Percentiles rank a stretch among this genome's conserved stretches.
Evolutionary conservation across 1,284 basidiomycete genomes (phyloP).

Genomic region (Bjerkandera adusta): DNA sequence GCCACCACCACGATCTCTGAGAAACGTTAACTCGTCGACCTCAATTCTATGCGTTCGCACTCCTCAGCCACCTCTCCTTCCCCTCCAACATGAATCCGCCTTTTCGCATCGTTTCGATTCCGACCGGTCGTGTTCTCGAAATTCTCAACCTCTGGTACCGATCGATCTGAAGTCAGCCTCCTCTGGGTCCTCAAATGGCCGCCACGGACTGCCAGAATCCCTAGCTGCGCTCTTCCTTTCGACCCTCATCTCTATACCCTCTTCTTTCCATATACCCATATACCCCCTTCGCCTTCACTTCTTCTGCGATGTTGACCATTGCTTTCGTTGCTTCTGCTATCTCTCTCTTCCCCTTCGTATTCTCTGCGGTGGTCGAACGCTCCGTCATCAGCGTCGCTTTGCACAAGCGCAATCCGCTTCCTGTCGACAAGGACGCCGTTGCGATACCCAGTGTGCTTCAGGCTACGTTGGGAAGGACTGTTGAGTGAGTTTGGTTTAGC

Average conservation of each 20-base stretch:
- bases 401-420: slow-evolving; percentile 6
- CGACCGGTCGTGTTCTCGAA: not conserved
- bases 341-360: slow-evolving; percentile 1
- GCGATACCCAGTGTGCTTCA: not conserved
- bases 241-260: not conserved
- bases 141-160: not conserved
- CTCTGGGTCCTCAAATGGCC: not conserved
- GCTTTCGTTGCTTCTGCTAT: slow-evolving; percentile 9
- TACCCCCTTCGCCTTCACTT: not conserved
- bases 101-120: not conserved
- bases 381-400: slow-evolving; percentile 4
- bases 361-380: not conserved
- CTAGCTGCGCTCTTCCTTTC: not conserved
- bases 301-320: slow-evolving; percentile 18
- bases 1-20: too few species aligned
- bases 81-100: not conserved
- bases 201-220: not conserved
- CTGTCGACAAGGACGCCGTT: not conserved
- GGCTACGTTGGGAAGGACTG: not conserved
- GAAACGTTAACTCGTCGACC: too few species aligned
- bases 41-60: too few species aligned
- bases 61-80: not conserved
- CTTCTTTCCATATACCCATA: not conserved
- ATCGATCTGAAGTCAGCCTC: not conserved
- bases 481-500: slow-evolving; percentile 2